Evolutionary conservation across 805 yeast genomes (phyloP), one percentile per base, ranked within the genome.

Genomic region (Blastobotrys muscicola): DNA sequence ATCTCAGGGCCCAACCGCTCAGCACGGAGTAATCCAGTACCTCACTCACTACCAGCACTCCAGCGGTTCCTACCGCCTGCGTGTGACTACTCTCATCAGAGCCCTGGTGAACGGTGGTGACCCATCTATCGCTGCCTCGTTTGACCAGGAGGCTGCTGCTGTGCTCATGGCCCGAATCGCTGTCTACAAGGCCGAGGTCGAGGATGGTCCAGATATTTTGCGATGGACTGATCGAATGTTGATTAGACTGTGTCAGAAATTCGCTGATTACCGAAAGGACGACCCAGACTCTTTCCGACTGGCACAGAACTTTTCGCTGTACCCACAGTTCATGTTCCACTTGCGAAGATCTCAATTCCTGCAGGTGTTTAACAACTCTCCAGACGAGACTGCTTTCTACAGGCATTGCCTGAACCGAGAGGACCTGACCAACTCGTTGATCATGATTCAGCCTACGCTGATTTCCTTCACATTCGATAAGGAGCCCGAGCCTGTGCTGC

Each of bases 81-180:
- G 97, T 55, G 97, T 92, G 31, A 90, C 98, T 15, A 92, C 97
- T 0, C 72, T 92, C 26, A 70, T 71, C 11, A 70, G 78, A 39
- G 66, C 67, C 48, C 57, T 76, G 50, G 63, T 71, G 13, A 72
- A 76, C 44, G 71, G 75, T 36, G 81, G 81, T 33, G 73, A 71
- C 45, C 75, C 82, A 23, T 66, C 66, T 29, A 86, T 53, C 42
- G 54, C 53, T n/a, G 68, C 69, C 26, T 71, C 92, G n/a, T 92
- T 92, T 62, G 99, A 92, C 66, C 97, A 92, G 70, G 97, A 92
- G 65, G 95, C 97, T 9, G 96, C 98, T 2, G 94, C 96, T 11
- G 97, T 89, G 1, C 68, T 89, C 46, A 82, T 90, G 80, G 82
- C 97, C 1, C 74, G 97, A 60, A 75, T 90, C 43, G 92, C 96